Evolutionary conservation across 176 grass and related monocot species (phyloP).

Genomic region (Eragrostis curvula): DNA sequence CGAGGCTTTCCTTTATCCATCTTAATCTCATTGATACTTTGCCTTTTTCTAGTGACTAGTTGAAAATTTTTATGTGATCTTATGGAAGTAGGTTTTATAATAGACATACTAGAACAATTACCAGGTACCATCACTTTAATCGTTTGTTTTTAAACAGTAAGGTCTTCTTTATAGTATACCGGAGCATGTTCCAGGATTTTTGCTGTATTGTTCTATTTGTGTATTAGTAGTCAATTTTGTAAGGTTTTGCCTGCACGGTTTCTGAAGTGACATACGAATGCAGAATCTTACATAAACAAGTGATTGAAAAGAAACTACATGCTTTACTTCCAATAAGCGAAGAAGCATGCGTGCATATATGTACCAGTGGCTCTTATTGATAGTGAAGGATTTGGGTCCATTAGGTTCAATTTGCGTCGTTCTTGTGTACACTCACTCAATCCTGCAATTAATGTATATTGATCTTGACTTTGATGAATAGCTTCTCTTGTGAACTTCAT

Average conservation of each 20-base stretch:
- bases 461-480: conserved; percentile 1
- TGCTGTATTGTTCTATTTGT: background rate
- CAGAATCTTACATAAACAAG: background rate
- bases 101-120: background rate
- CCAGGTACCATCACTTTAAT: background rate
- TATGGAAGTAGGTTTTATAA: background rate
- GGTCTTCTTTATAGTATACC: too few relatives aligned
- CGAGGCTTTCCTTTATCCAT: background rate
- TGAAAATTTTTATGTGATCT: background rate
- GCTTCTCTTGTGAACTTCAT: background rate
- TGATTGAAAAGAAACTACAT: background rate
- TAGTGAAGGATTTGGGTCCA: background rate
- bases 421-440: conserved; percentile 20
- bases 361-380: background rate
- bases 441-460: conserved; percentile 2
- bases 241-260: background rate
- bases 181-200: too few relatives aligned
- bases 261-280: background rate
- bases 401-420: background rate
- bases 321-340: background rate
- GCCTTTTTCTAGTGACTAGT: too few relatives aligned
- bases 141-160: too few relatives aligned
- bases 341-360: conserved; percentile 17
- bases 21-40: background rate
- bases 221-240: background rate